Conservation (phyloP, 2,329 filamentous ascomycete species). For the Clarireedia homoeocarpa region DNA sequence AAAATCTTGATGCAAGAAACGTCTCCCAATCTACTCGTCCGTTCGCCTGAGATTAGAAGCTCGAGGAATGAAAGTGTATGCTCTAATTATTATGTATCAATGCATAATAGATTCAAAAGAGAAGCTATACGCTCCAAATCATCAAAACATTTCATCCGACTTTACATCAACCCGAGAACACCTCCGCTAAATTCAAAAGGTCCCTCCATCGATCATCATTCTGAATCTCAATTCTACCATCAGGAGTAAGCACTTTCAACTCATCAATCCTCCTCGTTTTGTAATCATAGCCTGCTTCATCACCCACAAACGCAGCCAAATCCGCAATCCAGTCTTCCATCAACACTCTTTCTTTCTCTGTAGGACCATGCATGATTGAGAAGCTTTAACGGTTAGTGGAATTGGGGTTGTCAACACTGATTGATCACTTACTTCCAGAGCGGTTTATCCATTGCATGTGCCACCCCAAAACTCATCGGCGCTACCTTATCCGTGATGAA, state of each 20-base stretch:
- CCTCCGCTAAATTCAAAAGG: constrained; percentile 25
- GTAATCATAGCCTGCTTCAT: constrained; percentile 26
- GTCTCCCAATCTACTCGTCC: too few relatives aligned
- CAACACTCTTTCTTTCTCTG: constrained; percentile 26
- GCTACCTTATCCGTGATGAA: constrained; percentile 35
- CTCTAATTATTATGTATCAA: too few relatives aligned
- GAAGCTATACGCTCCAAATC: too few relatives aligned
- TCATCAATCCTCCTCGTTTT: constrained; percentile 31
- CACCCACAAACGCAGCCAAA: constrained; percentile 33
- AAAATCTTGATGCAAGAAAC: too few relatives aligned
- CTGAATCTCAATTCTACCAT: constrained; percentile 29
- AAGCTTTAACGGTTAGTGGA: constrained; percentile 24
- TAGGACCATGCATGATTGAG: constrained; percentile 34
- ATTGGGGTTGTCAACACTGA: background rate
- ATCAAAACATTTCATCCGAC: too few relatives aligned
- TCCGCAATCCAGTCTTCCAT: constrained; percentile 35
- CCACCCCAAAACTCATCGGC: constrained; percentile 30
- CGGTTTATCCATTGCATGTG: constrained; percentile 36
- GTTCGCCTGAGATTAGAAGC: too few relatives aligned
- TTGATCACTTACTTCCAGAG: constrained; percentile 35
- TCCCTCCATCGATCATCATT: constrained; percentile 32
- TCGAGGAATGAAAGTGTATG: too few relatives aligned
- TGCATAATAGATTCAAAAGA: too few relatives aligned
- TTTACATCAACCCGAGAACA: constrained; percentile 21
- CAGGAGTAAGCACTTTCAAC: constrained; percentile 31